Evolutionary conservation across 2,329 filamentous ascomycete genomes (phyloP), one percentile per base, ranked within the genome.

Genomic region (Colletotrichum paranaense): DNA sequence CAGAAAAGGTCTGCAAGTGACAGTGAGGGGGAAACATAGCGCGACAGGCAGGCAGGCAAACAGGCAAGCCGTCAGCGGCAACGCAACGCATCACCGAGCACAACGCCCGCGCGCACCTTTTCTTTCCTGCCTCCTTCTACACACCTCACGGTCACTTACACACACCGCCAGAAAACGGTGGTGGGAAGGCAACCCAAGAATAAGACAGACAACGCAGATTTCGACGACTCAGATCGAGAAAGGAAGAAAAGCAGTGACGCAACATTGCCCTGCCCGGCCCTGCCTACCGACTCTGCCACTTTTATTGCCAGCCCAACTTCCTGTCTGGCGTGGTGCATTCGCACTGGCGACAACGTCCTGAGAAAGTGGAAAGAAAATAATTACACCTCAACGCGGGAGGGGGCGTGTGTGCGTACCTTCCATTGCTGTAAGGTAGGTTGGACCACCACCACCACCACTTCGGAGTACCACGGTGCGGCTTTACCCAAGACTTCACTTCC

Each of bases 341-440:
- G 30, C 30, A 32, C 30, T 56, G 59, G 66, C 32, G 32, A 19
- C 38, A 16, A 42, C 38, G 35, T 35, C 55, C 46, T 64, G 52
- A 57, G 69, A 69, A 55, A 55, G 69, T 65, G 66, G 28, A 66
- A 63, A 53, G 30, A 64, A 60, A 11, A 30, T n/a, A 26, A 24
- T n/a, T 35, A 12, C 30, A 35, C 32, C 32, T 35, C 32, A 42
- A n/a, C 9, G 22, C 16, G 30, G 6, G 60, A 59, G 59, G 65
- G 62, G 35, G 67, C 67, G 70, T 52, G 52, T 12, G 70, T 73
- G 46, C 56, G 38, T 42, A 8, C 16, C 38, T 42, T 19, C 38
- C 38, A 26, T 70, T 16, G 32, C 28, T 26, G 62, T 46, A 64
- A 14, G 26, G 62, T 46, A 64, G n/a, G 26, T 52, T 52, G 46